A percentile compares a stretch with the other conserved stretches of the same genome.
phyloP scores from a whole-genome alignment of 2,329 filamentous ascomycete genomes.

The Xylaria polymorpha region DNA sequence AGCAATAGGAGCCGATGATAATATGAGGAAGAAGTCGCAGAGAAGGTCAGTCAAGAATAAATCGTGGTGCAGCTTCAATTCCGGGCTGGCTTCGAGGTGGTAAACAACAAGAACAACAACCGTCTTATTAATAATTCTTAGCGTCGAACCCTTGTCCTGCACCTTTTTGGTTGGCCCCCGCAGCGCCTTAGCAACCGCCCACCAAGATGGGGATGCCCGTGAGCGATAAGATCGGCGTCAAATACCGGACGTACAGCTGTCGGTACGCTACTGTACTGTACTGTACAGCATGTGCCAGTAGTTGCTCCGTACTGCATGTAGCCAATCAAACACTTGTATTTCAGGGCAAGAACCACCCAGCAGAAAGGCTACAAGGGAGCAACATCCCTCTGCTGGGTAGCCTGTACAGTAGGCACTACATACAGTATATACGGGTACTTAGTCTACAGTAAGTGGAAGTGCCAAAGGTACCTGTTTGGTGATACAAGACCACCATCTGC shows the following conservation, averaged over 20 bases:
- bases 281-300: not conserved
- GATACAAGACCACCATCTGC: conserved; percentile 8
- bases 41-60: conserved; percentile 18
- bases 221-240: conserved; percentile 29
- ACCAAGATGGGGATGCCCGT: conserved; percentile 29
- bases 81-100: conserved; percentile 22
- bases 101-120: conserved; percentile 45
- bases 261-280: no score
- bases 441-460: not conserved
- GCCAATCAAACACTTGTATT: not conserved
- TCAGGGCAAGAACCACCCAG: not conserved
- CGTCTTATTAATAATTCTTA: conserved; percentile 19
- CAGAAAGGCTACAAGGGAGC: not conserved
- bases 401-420: no score
- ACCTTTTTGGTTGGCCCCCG: conserved; percentile 33
- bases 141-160: conserved; percentile 24
- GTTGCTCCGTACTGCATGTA: not conserved
- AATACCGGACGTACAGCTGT: not conserved
- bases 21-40: conserved; percentile 30
- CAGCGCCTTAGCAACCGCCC: conserved; percentile 48
- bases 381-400: not conserved
- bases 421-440: not conserved
- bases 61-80: conserved; percentile 26
- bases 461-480: not conserved
- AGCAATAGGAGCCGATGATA: conserved; percentile 25